Base-by-base conservation (phyloP, 1,284 basidiomycete genomes). In the Kalmanozyma brasiliensis region DNA sequence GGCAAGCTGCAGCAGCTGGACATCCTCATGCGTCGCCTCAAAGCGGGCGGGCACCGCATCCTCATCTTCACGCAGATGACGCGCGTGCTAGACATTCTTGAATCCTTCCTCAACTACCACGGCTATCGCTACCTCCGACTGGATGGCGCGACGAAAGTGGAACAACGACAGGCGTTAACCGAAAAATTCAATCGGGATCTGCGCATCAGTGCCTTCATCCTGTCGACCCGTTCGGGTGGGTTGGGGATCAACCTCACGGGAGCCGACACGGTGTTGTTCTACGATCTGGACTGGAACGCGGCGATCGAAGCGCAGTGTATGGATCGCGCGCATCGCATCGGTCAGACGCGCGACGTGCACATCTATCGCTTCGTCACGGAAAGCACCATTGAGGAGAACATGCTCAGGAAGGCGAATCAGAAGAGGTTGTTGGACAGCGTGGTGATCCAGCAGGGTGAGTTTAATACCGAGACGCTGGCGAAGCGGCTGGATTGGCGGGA, bases 1-100 rank as follows among this genome's bases (percentile, higher is more conserved):
- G 94, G 94, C 45, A 98, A 98, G 82, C 86, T 98, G 16, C 94
- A 97, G 79, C 87, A 90, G 66, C 87, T 98, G 4, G 88, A 89
- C 29, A 84, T 85, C 22, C 86, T 98, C 29, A 86, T 98, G 38
- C 88, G 92, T 20, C 88, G 91, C 77, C 90, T 89, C 80, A 93
- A 94, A 78, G 88, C 88, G 0, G 92, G 88, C 3, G 92, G 93
- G 0, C 94, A 97, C 80, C 90, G 94, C 1, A 87, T 93, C 20
- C 86, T 98, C 44, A 95, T 98, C 74, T 98, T 98, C 82, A 98
- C 94, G 0, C 94, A 98, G 79, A 98, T 98, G 94, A 97, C 94
- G 20, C 87, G 88, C 58, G 91, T 98, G 33, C 86, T 98, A 52
- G 94, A 98, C 82, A 94, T 98, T 53, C 86, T 98, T 46, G 95